A percentile compares a stretch with the other conserved stretches of the same genome.
phyloP scores from a whole-genome alignment of 1,284 basidiomycete genomes.

The Naganishia cerealis region DNA sequence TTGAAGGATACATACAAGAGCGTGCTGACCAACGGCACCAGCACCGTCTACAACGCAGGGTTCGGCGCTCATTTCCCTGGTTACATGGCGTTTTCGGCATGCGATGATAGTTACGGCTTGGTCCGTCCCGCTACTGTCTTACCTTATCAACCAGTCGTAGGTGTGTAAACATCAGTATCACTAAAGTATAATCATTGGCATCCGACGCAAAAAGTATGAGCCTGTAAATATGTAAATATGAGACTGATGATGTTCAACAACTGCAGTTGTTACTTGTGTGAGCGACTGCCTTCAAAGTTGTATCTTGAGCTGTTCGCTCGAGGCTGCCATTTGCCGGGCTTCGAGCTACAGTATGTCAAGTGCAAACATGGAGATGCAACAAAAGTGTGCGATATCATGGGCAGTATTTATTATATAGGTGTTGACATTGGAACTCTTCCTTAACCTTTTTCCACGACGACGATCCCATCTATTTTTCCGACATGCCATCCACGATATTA shows the following conservation, averaged over 20 bases:
- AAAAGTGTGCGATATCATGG: too few species aligned
- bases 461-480: neutral
- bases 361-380: too few species aligned
- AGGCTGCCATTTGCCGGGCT: too few species aligned
- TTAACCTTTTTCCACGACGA: neutral
- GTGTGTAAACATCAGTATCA: neutral
- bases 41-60: constrained; percentile 1
- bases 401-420: too few species aligned
- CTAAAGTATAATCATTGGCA: neutral
- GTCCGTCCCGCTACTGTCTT: neutral
- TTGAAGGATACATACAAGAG: neutral
- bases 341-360: too few species aligned
- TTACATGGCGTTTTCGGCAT: neutral
- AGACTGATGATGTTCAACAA: neutral
- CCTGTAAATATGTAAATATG: neutral
- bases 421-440: neutral
- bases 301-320: too few species aligned
- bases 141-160: neutral
- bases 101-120: constrained; percentile 1
- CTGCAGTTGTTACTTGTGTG: neutral
- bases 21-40: neutral
- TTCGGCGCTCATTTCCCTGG: neutral
- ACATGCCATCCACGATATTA: neutral
- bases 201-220: neutral
- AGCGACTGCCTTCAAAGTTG: neutral